Percentiles rank a stretch among this genome's conserved stretches.
Conservation (phyloP, 2,329 filamentous ascomycete species). For the Clonostachys byssicola region DNA sequence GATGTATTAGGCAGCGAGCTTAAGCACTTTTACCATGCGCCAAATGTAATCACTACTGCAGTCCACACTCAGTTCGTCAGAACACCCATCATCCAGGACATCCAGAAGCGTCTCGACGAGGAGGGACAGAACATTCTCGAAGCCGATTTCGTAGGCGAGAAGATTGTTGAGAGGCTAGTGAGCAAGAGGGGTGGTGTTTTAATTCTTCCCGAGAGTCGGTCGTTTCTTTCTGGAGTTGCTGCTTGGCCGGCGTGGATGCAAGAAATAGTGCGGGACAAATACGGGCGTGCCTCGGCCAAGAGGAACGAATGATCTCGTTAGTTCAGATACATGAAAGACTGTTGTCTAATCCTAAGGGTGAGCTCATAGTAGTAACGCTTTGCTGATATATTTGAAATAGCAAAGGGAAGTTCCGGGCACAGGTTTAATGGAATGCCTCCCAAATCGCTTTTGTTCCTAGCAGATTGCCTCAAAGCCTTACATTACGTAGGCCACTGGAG, state of each 20-base stretch:
- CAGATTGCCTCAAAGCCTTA: too few relatives aligned
- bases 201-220: slow-evolving; percentile 27
- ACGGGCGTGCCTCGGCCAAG: too few relatives aligned
- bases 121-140: slow-evolving; percentile 20
- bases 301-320: too few relatives aligned
- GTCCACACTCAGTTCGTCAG: slow-evolving; percentile 53
- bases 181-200: slow-evolving; percentile 37
- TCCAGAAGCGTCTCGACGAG: slow-evolving; percentile 15
- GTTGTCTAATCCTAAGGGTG: too few relatives aligned
- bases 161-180: slow-evolving; percentile 38
- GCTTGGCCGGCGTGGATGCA: slow-evolving; percentile 33
- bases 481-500: too few relatives aligned
- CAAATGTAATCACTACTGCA: slow-evolving; percentile 57
- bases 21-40: slow-evolving; percentile 53
- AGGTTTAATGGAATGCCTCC: too few relatives aligned
- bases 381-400: too few relatives aligned
- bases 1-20: slow-evolving; percentile 57
- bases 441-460: too few relatives aligned
- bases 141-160: slow-evolving; percentile 28
- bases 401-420: too few relatives aligned
- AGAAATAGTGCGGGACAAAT: slow-evolving; percentile 21
- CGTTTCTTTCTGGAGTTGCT: slow-evolving; percentile 23
- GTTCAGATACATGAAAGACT: too few relatives aligned
- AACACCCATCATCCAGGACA: slow-evolving; percentile 36
- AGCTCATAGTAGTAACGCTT: too few relatives aligned